A percentile compares a stretch with the other conserved stretches of the same genome.
These are phyloP conservation scores for Phytophthora ohioensis DNA, from an alignment of 352 stramenopile genomes.

Conservation along the genomic window DNA sequence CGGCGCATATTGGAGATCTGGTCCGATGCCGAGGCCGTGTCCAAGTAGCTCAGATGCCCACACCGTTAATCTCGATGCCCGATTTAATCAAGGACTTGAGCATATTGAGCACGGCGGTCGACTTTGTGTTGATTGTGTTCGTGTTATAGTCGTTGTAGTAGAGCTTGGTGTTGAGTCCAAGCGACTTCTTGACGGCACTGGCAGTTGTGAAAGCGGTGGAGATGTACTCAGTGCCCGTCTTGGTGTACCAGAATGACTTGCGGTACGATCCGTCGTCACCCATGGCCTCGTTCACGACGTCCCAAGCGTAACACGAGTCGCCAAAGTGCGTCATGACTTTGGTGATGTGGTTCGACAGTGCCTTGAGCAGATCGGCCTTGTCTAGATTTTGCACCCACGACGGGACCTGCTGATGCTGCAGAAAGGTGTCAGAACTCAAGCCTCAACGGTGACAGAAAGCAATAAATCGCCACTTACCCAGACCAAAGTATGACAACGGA, in stretches of 20 bases:
- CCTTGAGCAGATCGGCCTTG: slow-evolving; percentile 31
- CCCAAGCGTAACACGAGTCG: slow-evolving; percentile 29
- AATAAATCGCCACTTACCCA: slow-evolving; percentile 18
- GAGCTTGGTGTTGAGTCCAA: slow-evolving; percentile 23
- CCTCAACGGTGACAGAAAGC: background rate
- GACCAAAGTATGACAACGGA: slow-evolving; percentile 28
- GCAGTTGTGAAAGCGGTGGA: slow-evolving; percentile 28
- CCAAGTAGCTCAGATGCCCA: slow-evolving; percentile 17
- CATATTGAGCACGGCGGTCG: slow-evolving; percentile 23
- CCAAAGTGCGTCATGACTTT: slow-evolving; percentile 38
- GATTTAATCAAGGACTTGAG: slow-evolving; percentile 4
- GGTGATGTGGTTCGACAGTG: slow-evolving; percentile 33
- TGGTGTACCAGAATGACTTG: slow-evolving; percentile 39
- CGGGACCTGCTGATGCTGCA: slow-evolving; percentile 32
- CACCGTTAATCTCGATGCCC: background rate
- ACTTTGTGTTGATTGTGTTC: slow-evolving; percentile 30
- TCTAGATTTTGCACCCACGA: slow-evolving; percentile 27
- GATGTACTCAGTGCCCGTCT: slow-evolving; percentile 34
- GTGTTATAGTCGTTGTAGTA: slow-evolving; percentile 34
- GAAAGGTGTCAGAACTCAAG: background rate
- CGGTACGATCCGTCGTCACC: slow-evolving; percentile 32
- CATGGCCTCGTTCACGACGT: slow-evolving; percentile 29
- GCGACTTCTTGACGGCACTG: slow-evolving; percentile 20
- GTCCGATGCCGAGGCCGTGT: slow-evolving; percentile 11
- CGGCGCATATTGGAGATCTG: slow-evolving; percentile 31